These are phyloP conservation scores for Elymus sibiricus DNA, from an alignment of 176 grass and related monocot species.

Conservation along the genomic window DNA sequence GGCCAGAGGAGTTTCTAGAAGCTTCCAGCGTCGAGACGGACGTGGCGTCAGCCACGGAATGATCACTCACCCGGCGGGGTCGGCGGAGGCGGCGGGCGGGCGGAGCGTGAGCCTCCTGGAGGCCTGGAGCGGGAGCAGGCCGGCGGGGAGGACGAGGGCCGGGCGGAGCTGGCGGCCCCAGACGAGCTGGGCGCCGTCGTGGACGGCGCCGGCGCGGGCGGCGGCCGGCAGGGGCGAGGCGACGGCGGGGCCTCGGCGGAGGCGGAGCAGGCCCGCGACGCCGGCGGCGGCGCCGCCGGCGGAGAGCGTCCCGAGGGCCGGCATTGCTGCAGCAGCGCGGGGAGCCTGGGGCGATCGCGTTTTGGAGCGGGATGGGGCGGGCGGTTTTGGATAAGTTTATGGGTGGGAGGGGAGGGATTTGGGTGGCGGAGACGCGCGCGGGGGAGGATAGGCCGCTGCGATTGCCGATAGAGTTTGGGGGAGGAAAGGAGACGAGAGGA, in stretches of 20 bases:
- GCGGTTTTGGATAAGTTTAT: constrained; percentile 28
- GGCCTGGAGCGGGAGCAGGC: neutral
- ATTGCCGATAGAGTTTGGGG: constrained; percentile 14
- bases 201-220: neutral
- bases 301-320: constrained; percentile 56
- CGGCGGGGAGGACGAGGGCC: constrained; percentile 43
- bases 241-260: constrained; percentile 28
- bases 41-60: neutral
- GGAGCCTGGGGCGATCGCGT: neutral
- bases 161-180: constrained; percentile 82
- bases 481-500: neutral
- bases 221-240: constrained; percentile 15
- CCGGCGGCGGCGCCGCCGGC: constrained; percentile 34
- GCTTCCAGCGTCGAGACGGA: neutral
- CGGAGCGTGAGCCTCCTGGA: constrained; percentile 18
- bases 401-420: constrained; percentile 5
- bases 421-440: constrained; percentile 47
- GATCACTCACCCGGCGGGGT: constrained; percentile 65
- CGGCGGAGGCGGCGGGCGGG: constrained; percentile 44
- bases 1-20: neutral
- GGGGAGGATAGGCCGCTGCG: neutral
- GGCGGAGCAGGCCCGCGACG: constrained; percentile 56
- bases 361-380: neutral
- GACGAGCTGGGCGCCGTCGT: constrained; percentile 62
- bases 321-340: constrained; percentile 32